These are phyloP conservation scores for Pontederia paniculata DNA, from an alignment of 176 grass and related monocot genomes.

Conservation along the genomic window DNA sequence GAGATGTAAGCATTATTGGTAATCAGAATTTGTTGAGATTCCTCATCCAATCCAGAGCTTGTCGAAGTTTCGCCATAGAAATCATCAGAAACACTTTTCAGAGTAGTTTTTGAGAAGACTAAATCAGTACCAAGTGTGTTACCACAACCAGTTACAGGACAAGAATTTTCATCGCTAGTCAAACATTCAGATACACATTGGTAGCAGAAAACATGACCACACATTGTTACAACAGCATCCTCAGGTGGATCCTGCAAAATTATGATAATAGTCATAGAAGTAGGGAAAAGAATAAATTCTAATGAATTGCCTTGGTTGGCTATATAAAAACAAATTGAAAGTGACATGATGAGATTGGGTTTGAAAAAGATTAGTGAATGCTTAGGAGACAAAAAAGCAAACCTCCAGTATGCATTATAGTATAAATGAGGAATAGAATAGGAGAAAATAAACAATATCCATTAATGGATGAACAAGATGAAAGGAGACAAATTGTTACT, in stretches of 20 bases:
- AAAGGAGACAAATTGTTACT: no score
- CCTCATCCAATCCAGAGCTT: conserved; percentile 39
- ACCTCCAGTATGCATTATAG: no score
- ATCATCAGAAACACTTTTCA: conserved; percentile 49
- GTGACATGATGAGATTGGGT: no score
- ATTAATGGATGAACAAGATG: no score
- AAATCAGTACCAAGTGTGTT: conserved; percentile 50
- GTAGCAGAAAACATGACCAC: conserved; percentile 98
- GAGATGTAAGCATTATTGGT: conserved; percentile 68
- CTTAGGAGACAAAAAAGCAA: no score
- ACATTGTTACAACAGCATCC: conserved; percentile 79
- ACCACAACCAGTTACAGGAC: conserved; percentile 47
- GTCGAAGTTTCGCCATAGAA: conserved; percentile 34
- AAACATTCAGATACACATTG: conserved; percentile 77
- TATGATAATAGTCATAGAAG: not conserved
- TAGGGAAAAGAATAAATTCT: no score
- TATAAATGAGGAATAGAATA: no score
- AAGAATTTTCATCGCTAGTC: conserved; percentile 67
- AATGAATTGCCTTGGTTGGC: no score
- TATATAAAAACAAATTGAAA: no score
- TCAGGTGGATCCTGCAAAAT: conserved; percentile 75
- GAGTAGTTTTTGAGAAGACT: conserved; percentile 63
- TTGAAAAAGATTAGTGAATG: no score
- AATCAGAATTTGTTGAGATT: conserved; percentile 18
- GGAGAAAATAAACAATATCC: no score